phyloP scores from a whole-genome alignment of 352 stramenopile species.

The Phytophthora colocasiae region DNA sequence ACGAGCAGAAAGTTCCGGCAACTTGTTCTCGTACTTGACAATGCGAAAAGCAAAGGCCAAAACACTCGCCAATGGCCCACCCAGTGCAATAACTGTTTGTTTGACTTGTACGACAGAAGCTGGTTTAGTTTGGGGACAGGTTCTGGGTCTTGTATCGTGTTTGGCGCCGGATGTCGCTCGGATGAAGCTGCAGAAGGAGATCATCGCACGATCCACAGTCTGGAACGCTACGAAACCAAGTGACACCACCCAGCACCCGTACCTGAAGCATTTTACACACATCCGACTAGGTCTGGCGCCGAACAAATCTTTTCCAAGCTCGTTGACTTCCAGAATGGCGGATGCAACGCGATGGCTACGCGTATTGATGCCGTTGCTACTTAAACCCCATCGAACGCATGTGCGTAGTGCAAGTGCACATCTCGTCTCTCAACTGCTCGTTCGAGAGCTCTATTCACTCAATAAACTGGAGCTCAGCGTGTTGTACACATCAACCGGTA shows the following conservation, averaged over 20 bases:
- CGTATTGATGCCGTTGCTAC: slow-evolving; percentile 49
- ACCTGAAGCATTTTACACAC: slow-evolving; percentile 47
- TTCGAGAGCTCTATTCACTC: slow-evolving; percentile 47
- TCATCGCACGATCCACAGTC: slow-evolving; percentile 31
- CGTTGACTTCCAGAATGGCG: slow-evolving; percentile 13
- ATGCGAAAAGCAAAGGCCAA: slow-evolving; percentile 33
- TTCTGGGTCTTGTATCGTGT: slow-evolving; percentile 25
- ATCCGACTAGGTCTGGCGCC: slow-evolving; percentile 49
- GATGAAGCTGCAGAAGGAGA: slow-evolving; percentile 48
- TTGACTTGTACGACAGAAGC: slow-evolving; percentile 31
- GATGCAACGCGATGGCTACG: slow-evolving; percentile 57
- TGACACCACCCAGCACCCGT: slow-evolving; percentile 42
- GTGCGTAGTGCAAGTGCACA: slow-evolving; percentile 51
- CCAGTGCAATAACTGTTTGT: slow-evolving; percentile 13
- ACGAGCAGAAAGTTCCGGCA: slow-evolving; percentile 36
- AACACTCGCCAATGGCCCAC: neutral
- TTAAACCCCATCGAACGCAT: slow-evolving; percentile 60
- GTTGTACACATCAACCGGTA: slow-evolving; percentile 32
- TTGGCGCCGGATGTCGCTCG: slow-evolving; percentile 24
- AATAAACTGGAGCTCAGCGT: slow-evolving; percentile 22
- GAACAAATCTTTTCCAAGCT: slow-evolving; percentile 1
- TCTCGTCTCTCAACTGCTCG: slow-evolving; percentile 50
- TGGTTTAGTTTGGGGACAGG: slow-evolving; percentile 26
- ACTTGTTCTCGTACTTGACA: slow-evolving; percentile 61
- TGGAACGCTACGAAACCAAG: slow-evolving; percentile 31